These are phyloP conservation scores for Acanthamoeba healyi DNA, from an alignment of 208 protist species.

Conservation along the genomic window DNA sequence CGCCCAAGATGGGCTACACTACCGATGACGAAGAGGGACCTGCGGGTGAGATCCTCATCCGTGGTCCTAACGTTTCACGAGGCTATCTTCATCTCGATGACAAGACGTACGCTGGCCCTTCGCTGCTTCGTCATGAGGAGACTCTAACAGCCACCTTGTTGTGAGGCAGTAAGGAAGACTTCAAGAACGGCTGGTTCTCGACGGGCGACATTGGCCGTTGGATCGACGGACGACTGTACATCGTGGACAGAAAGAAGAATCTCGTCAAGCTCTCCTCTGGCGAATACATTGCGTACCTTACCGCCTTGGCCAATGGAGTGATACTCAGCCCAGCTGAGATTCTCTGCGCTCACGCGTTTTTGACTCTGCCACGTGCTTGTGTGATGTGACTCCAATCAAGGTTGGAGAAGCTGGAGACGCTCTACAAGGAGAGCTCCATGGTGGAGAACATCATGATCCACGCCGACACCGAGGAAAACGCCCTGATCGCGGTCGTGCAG, in stretches of 20 bases:
- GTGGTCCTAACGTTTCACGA: constrained; percentile 41
- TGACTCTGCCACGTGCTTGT: background rate
- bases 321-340: no score
- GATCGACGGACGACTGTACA: constrained; percentile 17
- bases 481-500: constrained; percentile 44
- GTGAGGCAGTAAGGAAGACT: constrained; percentile 37
- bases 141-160: background rate
- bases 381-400: background rate
- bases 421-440: constrained; percentile 33
- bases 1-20: constrained; percentile 69
- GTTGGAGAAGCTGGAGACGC: constrained; percentile 59
- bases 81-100: constrained; percentile 72
- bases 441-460: constrained; percentile 24
- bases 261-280: constrained; percentile 61
- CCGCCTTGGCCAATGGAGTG: no score
- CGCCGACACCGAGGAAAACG: constrained; percentile 2
- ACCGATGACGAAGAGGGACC: constrained; percentile 14
- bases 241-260: constrained; percentile 69
- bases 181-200: constrained; percentile 69
- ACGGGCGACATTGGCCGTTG: constrained; percentile 63
- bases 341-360: background rate
- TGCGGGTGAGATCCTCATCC: constrained; percentile 67
- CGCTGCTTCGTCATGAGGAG: background rate
- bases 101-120: constrained; percentile 65
- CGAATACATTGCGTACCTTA: constrained; percentile 69